phyloP scores from a whole-genome alignment of 768 basidiomycete species.

The Suillus weaverae region DNA sequence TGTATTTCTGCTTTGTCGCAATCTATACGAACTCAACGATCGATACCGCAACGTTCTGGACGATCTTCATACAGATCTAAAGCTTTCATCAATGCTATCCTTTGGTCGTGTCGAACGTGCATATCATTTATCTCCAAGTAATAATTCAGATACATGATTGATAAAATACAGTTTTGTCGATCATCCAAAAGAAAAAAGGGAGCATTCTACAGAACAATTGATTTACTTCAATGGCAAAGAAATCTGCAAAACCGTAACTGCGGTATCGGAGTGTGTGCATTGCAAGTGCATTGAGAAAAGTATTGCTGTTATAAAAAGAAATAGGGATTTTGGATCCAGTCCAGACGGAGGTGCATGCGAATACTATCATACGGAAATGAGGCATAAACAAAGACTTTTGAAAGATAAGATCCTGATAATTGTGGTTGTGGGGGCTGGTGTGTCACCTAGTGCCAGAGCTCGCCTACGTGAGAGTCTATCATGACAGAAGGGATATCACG shows the following conservation, averaged over 20 bases:
- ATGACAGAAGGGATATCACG: slow-evolving; percentile 33
- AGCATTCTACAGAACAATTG: slow-evolving; percentile 23
- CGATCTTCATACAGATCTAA: not conserved
- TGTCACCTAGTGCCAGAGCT: slow-evolving; percentile 51
- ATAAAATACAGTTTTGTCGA: slow-evolving; percentile 3
- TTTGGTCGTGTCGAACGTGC: not conserved
- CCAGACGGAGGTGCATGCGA: slow-evolving; percentile 14
- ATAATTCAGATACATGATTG: slow-evolving; percentile 5
- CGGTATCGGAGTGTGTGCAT: slow-evolving; percentile 24
- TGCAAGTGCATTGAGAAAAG: slow-evolving; percentile 27
- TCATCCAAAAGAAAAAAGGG: slow-evolving; percentile 12
- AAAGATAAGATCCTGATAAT: slow-evolving; percentile 10
- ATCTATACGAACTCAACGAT: not conserved
- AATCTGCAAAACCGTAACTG: slow-evolving; percentile 7
- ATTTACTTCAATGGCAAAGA: slow-evolving; percentile 9
- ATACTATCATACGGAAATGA: slow-evolving; percentile 20
- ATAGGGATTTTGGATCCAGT: slow-evolving; percentile 18
- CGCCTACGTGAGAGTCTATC: slow-evolving; percentile 53
- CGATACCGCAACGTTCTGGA: not conserved
- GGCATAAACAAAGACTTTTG: slow-evolving; percentile 20
- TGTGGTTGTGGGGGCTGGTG: not conserved
- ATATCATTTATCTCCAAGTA: not conserved
- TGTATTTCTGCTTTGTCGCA: not conserved
- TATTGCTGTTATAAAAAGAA: slow-evolving; percentile 25
- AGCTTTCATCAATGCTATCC: not conserved